Evolutionary conservation across 306 rosid species (phyloP).

Genomic region (Mimosa bimucronata): DNA sequence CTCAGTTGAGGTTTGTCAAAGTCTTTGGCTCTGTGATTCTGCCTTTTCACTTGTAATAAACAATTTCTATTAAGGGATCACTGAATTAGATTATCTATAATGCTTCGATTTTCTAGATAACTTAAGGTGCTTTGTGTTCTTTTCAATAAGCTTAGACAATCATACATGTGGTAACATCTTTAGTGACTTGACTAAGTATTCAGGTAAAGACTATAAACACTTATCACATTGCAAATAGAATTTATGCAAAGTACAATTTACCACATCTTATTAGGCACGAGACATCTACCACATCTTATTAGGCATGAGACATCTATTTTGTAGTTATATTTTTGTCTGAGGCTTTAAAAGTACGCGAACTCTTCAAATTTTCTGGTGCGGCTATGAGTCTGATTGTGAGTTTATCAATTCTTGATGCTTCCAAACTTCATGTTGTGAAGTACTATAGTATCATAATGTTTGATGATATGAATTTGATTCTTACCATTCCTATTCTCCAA

Average conservation of each 20-base stretch:
- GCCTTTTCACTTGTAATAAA: too few relatives aligned
- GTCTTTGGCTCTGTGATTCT: not conserved
- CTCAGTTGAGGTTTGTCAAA: constrained; percentile 61
- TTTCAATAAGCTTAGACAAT: not conserved
- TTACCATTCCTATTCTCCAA: not conserved
- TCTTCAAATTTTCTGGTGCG: not conserved
- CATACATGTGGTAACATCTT: not conserved
- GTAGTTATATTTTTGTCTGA: not conserved
- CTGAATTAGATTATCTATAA: not conserved
- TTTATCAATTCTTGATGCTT: not conserved
- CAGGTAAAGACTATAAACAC: not conserved
- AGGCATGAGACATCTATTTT: too few relatives aligned
- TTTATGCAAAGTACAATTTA: not conserved
- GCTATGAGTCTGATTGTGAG: not conserved
- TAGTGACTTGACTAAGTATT: not conserved
- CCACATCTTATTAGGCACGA: not conserved
- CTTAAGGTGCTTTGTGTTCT: not conserved
- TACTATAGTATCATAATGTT: not conserved
- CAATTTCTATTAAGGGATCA: not conserved
- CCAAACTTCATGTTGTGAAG: not conserved
- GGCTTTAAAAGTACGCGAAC: not conserved
- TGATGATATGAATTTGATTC: not conserved
- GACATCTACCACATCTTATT: too few relatives aligned
- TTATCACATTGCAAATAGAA: not conserved
- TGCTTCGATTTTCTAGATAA: not conserved